Conservation (phyloP, 768 basidiomycete species). For the Pleurotus citrinopileatus region DNA sequence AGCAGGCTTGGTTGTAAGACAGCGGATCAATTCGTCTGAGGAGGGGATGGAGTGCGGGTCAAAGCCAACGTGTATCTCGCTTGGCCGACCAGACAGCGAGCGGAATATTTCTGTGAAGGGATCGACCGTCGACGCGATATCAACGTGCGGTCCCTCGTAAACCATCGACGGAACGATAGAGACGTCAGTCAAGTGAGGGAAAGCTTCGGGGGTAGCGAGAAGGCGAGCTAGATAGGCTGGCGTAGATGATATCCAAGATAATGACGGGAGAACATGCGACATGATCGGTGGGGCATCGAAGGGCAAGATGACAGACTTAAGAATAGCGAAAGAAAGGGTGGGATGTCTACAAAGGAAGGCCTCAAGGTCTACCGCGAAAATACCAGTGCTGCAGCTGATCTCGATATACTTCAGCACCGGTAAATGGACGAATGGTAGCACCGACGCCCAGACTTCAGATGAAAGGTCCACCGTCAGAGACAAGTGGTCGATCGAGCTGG, state of each 20-base stretch:
- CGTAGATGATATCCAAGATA: conserved; percentile 4
- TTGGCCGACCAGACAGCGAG: not conserved
- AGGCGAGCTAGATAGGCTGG: conserved; percentile 4
- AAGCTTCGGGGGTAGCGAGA: not conserved
- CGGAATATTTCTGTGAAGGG: conserved; percentile 3
- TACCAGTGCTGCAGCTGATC: conserved; percentile 1
- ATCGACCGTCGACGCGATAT: not conserved
- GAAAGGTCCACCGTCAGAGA: conserved; percentile 5
- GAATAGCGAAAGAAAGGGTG: not conserved
- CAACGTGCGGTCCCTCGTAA: conserved; percentile 2
- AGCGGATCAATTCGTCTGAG: conserved; percentile 1
- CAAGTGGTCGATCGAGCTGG: conserved; percentile 6
- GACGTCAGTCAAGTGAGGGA: conserved; percentile 2
- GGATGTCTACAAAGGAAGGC: conserved; percentile 3
- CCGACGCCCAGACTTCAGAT: not conserved
- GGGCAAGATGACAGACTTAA: conserved; percentile 2
- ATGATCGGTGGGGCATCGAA: not conserved
- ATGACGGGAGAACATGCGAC: not conserved
- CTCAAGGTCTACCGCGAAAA: conserved; percentile 4
- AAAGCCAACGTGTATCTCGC: conserved; percentile 1
- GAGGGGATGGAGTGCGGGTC: conserved; percentile 5
- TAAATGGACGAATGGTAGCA: not conserved
- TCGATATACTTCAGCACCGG: conserved; percentile 4
- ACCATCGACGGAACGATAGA: conserved; percentile 5
- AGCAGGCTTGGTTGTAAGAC: conserved; percentile 2